Evolutionary conservation across 1,284 basidiomycete species (phyloP), one percentile per base, ranked within the genome.

Genomic region (Binderoboletus segoi): DNA sequence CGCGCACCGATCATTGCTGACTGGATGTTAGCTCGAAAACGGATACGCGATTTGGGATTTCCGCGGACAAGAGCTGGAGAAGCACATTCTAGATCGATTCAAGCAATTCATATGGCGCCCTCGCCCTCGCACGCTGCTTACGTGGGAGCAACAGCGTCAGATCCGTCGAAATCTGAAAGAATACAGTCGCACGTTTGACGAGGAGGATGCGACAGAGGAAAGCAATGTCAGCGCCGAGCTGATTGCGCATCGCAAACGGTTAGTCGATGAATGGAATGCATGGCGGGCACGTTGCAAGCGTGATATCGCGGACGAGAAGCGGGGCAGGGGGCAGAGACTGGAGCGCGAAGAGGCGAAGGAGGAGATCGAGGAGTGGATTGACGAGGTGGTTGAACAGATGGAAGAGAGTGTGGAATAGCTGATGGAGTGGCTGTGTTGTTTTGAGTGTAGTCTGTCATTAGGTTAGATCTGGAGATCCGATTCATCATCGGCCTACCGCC

Each of bases 21-120:
- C 23, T 5, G 21, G 16, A 45, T 8, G 45, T 47, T 51, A 96
- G 94, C 85, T 98, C 65, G 97, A 99, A 74, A 94, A 98, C 63
- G 97, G 97, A 42, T 99, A 90, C 72, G 91, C 89, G 13, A 87
- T 99, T 63, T 99, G 96, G 96, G 96, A 98, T 77, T 98, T 98
- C 83, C 91, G 91, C 58, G 97, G 97, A 26, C 88, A 93, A 70
- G 93, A 97, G 75, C 82, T 98, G 45, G 82, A 89, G 69, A 96
- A 96, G 75, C 85, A 91, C 59, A 86, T 95, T 59, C 81, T 91
- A 61, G 97, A 99, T 71, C 88, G 91, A 59, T 99, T 99, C 85
- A 99, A 99, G 81, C 97, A 99, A 75, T 95, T 99, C 76, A 82
- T 98, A 57, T 99, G 97, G 97, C 89, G 97, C 37, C 96, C 96